Percentiles rank a stretch among this genome's conserved stretches.
These are phyloP conservation scores for Entoloma clypeatum DNA, from an alignment of 1,284 basidiomycete genomes.

Conservation along the genomic window DNA sequence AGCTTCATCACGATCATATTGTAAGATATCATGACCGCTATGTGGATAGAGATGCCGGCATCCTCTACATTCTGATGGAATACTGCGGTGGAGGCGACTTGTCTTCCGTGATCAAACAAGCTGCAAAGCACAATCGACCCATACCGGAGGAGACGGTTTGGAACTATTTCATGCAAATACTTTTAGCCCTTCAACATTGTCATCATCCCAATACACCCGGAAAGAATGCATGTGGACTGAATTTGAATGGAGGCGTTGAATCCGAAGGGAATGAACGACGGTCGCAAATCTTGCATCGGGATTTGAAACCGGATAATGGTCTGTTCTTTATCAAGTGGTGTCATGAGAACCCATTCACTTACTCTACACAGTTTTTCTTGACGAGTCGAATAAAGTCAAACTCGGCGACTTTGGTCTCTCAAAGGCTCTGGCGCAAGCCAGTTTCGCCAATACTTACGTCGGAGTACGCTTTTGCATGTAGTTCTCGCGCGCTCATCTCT, in stretches of 20 bases:
- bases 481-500: not conserved
- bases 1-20: conserved; percentile 91
- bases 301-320: conserved; percentile 98
- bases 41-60: conserved; percentile 87
- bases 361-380: conserved; percentile 77
- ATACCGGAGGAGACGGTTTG: conserved; percentile 92
- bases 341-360: not conserved
- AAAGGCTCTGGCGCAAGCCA: conserved; percentile 83
- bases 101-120: conserved; percentile 79
- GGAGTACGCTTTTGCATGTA: conserved; percentile 55
- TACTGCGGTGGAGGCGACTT: conserved; percentile 95
- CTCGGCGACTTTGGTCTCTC: conserved; percentile 95
- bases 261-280: conserved; percentile 46
- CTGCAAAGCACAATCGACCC: conserved; percentile 60
- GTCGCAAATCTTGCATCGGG: conserved; percentile 87
- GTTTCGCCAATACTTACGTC: conserved; percentile 94
- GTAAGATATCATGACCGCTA: conserved; percentile 91
- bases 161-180: conserved; percentile 92
- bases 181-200: conserved; percentile 88
- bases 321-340: conserved; percentile 21
- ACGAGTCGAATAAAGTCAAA: conserved; percentile 78
- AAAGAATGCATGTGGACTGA: conserved; percentile 39
- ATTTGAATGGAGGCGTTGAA: conserved; percentile 26
- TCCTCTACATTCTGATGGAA: conserved; percentile 96
- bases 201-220: conserved; percentile 70